A percentile compares a stretch with the other conserved stretches of the same genome.
Conservation (phyloP, 2,329 filamentous ascomycete species). For the Penicillium griseofulvum region DNA sequence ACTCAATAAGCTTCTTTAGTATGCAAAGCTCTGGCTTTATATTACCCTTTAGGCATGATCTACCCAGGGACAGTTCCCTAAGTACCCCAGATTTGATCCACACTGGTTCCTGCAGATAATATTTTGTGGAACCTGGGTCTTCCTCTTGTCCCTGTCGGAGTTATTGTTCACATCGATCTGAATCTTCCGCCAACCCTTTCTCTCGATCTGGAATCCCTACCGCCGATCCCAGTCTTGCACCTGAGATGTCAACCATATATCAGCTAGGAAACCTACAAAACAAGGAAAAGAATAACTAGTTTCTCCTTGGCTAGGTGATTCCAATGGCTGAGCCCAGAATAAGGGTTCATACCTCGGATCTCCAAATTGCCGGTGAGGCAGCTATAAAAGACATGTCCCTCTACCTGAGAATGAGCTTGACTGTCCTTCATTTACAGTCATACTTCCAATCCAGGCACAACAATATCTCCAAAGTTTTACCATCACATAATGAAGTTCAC, state of each 20-base stretch:
- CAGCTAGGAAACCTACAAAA: background rate
- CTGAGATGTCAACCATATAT: background rate
- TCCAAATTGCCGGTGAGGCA: background rate
- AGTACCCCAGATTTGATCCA: background rate
- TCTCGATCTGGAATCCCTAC: background rate
- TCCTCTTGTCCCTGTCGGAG: background rate
- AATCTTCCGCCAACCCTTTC: background rate
- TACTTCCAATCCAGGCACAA: background rate
- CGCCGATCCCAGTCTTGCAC: background rate
- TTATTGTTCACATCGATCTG: background rate
- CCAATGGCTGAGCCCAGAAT: background rate
- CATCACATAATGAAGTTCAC: constrained; percentile 11
- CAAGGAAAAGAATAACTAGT: background rate
- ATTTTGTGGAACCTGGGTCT: background rate
- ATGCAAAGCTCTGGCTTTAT: background rate
- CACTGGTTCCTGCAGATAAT: background rate
- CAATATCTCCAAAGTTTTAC: background rate
- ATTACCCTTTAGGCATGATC: background rate
- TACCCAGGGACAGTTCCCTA: too few relatives aligned
- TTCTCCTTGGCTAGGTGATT: background rate
- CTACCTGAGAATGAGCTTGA: background rate
- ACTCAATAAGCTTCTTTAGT: background rate
- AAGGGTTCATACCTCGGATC: background rate
- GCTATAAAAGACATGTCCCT: background rate
- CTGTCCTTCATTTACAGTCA: background rate